These are phyloP conservation scores for Penicillium angulare DNA, from an alignment of 495 filamentous ascomycete genomes.

Conservation along the genomic window DNA sequence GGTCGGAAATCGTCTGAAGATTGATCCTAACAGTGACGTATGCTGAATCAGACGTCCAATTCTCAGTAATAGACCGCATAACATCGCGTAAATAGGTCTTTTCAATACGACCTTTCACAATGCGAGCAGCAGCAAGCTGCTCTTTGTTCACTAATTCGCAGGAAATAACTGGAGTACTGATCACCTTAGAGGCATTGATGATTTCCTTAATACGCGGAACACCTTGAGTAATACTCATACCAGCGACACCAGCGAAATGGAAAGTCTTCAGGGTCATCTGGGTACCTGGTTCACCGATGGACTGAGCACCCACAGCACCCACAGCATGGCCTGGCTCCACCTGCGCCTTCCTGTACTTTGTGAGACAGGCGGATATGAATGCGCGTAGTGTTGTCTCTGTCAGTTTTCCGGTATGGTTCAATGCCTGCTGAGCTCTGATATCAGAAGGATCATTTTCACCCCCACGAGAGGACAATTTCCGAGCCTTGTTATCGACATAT, in stretches of 20 bases:
- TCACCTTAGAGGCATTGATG: slow-evolving; percentile 91
- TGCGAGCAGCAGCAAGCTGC: slow-evolving; percentile 70
- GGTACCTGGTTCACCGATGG: slow-evolving; percentile 96
- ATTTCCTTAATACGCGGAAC: slow-evolving; percentile 99
- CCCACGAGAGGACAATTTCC: slow-evolving; percentile 45
- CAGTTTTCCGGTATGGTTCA: slow-evolving; percentile 78
- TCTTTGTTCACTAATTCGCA: slow-evolving; percentile 73
- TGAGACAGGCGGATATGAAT: slow-evolving; percentile 80
- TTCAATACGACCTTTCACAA: slow-evolving; percentile 89
- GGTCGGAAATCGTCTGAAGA: slow-evolving; percentile 66
- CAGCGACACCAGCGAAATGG: slow-evolving; percentile 99
- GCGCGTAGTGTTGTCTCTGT: slow-evolving; percentile 65
- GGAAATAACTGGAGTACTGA: slow-evolving; percentile 90
- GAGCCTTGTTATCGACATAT: slow-evolving; percentile 61
- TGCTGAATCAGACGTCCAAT: slow-evolving; percentile 71
- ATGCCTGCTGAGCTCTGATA: slow-evolving; percentile 34
- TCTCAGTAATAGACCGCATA: slow-evolving; percentile 74
- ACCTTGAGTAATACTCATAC: slow-evolving; percentile 98
- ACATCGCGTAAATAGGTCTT: slow-evolving; percentile 56
- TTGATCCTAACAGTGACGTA: slow-evolving; percentile 78
- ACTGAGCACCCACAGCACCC: slow-evolving; percentile 96
- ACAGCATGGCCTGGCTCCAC: slow-evolving; percentile 95
- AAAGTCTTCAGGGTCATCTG: slow-evolving; percentile 99
- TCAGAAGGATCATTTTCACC: slow-evolving; percentile 41
- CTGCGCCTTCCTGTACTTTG: slow-evolving; percentile 85